Evolutionary conservation across 768 basidiomycete genomes (phyloP).

Genomic region (Boletus sp.): DNA sequence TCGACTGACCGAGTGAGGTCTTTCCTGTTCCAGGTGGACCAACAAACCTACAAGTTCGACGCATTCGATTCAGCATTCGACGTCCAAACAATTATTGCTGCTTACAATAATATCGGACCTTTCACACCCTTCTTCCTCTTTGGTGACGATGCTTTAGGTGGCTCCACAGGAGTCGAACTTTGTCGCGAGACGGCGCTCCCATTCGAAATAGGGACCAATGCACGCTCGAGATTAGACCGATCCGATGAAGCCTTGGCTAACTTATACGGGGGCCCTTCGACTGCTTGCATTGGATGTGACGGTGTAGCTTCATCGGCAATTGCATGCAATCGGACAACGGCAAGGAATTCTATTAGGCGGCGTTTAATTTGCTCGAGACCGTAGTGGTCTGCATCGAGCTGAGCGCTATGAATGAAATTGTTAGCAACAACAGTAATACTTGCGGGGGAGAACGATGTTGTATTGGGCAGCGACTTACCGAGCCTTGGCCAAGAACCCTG

Average conservation of each 20-base stretch:
- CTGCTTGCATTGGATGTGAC: not conserved
- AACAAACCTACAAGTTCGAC: conserved; percentile 55
- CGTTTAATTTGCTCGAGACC: conserved; percentile 93
- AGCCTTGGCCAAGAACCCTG: conserved; percentile 65
- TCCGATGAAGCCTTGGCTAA: conserved; percentile 17
- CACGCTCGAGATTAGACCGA: conserved; percentile 19
- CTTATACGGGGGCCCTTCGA: conserved; percentile 18
- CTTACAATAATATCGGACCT: conserved; percentile 70
- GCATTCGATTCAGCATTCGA: not conserved
- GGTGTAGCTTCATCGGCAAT: conserved; percentile 22
- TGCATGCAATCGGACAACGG: conserved; percentile 66
- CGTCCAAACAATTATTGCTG: not conserved
- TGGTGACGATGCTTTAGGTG: conserved; percentile 1
- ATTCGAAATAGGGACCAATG: conserved; percentile 19
- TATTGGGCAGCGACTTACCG: conserved; percentile 34
- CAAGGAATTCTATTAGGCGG: conserved; percentile 87
- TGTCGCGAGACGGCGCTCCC: conserved; percentile 14
- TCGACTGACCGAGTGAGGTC: conserved; percentile 86
- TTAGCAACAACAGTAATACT: not conserved
- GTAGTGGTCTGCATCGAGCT: conserved; percentile 88
- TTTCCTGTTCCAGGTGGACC: conserved; percentile 93
- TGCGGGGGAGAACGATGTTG: not conserved
- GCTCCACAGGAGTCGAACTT: conserved; percentile 3
- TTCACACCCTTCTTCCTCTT: conserved; percentile 48
- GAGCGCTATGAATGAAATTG: conserved; percentile 33